These are phyloP conservation scores for Grigorovia yakushimaensis DNA, from an alignment of 805 yeast species.

Conservation along the genomic window DNA sequence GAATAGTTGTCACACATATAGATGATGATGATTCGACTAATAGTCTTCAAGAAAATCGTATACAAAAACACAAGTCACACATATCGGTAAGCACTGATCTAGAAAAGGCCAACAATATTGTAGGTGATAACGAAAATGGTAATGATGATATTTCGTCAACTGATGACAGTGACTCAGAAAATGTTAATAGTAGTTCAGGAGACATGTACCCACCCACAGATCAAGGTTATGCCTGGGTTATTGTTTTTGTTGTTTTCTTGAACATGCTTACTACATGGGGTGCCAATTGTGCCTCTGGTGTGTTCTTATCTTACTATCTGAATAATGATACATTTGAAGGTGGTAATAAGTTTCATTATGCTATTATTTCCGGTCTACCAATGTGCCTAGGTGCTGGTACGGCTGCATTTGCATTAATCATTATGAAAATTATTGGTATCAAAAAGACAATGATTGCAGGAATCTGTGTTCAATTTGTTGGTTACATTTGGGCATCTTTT, in stretches of 20 bases:
- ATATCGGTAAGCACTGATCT: too few species aligned
- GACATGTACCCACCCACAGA: constrained; percentile 41
- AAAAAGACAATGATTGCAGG: constrained; percentile 42
- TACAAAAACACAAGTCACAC: too few species aligned
- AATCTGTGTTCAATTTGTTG: constrained; percentile 40
- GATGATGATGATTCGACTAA: too few species aligned
- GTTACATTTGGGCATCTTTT: constrained; percentile 51
- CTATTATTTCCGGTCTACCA: constrained; percentile 63
- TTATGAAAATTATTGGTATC: constrained; percentile 42
- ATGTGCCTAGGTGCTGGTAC: constrained; percentile 45
- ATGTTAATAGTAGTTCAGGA: too few species aligned
- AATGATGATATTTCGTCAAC: too few species aligned
- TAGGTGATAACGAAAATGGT: too few species aligned
- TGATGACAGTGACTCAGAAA: too few species aligned
- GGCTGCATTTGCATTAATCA: constrained; percentile 45
- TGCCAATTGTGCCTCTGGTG: constrained; percentile 55
- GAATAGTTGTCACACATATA: too few species aligned
- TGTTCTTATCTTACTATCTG: constrained; percentile 50
- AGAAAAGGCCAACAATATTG: too few species aligned
- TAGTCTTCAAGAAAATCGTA: too few species aligned
- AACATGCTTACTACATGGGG: constrained; percentile 65
- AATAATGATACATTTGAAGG: constrained; percentile 42
- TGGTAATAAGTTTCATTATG: constrained; percentile 49
- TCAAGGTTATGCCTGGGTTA: constrained; percentile 63
- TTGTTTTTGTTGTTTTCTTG: constrained; percentile 40